Evolutionary conservation across 2,329 filamentous ascomycete genomes (phyloP), one percentile per base, ranked within the genome.

Genomic region (Pochonia chlamydosporia): DNA sequence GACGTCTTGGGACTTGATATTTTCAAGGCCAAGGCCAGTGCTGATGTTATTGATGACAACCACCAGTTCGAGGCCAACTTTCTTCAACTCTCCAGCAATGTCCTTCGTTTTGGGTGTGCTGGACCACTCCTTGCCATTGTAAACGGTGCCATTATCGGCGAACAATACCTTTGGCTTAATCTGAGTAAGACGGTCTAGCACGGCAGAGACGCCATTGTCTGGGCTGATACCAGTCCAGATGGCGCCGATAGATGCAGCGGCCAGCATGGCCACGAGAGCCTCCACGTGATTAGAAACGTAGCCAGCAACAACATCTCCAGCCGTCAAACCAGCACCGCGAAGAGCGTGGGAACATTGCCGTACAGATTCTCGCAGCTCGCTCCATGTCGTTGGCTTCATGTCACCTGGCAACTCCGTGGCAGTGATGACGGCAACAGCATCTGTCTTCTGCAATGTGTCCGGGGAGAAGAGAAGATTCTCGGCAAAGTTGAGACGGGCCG

Each of bases 201-300:
- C 91, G 14, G 91, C 92, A 57, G 88, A 89, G 2, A 95, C 88
- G 10, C 92, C 92, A 14, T 86, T 96, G 64, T 97, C 92, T 3
- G 92, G 90, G 58, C 88, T 95, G 42, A 96, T 89, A 6, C 87
- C 87, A 1, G 91, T 96, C 92, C 92, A 97, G 31, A 96, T 80
- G 14, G 87, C 91, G 25, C 93, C 93, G 2, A 96, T 66, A 1
- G 88, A 82, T 1, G 89, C 84, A 0, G 89, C 79, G 1, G 88
- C 87, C 26, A 99, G 75, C 84, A 95, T 93, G 18, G 89, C 89
- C 10, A 96, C 83, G 18, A 97, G 71, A 0, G 91, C 87, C 63
- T 95, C 87, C 6, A 82, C 81, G 63, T 96, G 90, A 60, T 99
- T 97, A 20, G 89, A 92, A 13, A 96, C 82, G 61, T 91, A 96